A percentile compares a stretch with the other conserved stretches of the same genome.
phyloP scores from a whole-genome alignment of 1,284 basidiomycete genomes.

The Ceratobasidium sp. region DNA sequence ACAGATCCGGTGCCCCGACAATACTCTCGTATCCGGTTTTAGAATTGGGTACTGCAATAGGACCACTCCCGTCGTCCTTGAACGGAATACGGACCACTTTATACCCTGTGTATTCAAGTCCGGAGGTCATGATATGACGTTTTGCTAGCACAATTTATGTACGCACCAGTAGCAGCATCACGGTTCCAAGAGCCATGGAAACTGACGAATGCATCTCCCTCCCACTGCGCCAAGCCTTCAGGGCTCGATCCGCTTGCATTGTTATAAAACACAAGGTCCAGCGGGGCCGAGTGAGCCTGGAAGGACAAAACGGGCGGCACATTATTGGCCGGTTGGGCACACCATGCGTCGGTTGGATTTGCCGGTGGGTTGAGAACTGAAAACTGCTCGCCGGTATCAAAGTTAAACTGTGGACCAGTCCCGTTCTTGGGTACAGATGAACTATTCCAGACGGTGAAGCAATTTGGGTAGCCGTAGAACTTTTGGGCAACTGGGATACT shows the following conservation, averaged over 20 bases:
- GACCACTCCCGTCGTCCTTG: background rate
- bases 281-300: constrained; percentile 40
- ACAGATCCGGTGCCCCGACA: constrained; percentile 6
- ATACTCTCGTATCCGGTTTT: constrained; percentile 21
- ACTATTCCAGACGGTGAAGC: constrained; percentile 42
- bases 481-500: background rate
- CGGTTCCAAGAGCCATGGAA: constrained; percentile 47
- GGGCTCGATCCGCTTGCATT: background rate
- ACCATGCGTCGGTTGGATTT: constrained; percentile 23
- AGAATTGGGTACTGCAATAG: constrained; percentile 4
- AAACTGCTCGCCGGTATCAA: constrained; percentile 32
- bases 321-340: constrained; percentile 17
- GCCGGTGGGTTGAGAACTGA: constrained; percentile 23
- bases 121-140: background rate
- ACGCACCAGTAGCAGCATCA: constrained; percentile 27
- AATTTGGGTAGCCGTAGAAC: constrained; percentile 38
- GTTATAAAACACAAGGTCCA: constrained; percentile 40
- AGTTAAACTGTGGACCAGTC: constrained; percentile 8
- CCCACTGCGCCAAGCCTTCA: constrained; percentile 8
- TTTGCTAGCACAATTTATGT: too few relatives aligned
- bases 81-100: constrained; percentile 21
- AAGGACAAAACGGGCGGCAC: constrained; percentile 22
- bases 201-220: constrained; percentile 41
- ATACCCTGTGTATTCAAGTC: too few relatives aligned
- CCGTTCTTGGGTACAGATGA: constrained; percentile 2